Evolutionary conservation across 2,329 filamentous ascomycete species (phyloP), one percentile per base, ranked within the genome.

Genomic region (Apiospora saccharicola): DNA sequence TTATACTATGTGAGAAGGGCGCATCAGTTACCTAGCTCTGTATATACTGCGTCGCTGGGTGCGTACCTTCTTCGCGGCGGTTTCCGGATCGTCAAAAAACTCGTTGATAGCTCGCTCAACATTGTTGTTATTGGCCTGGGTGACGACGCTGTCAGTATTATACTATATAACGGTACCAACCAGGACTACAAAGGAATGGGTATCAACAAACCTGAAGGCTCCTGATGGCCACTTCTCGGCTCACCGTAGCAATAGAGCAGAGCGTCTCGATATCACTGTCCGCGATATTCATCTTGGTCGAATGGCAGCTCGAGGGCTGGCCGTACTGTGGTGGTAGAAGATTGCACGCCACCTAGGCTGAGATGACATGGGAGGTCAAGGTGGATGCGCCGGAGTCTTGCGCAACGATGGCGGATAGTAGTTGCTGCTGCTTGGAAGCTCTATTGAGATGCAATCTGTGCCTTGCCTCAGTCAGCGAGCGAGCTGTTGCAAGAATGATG

Each of bases 81-180:
- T 78, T 19, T 80, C 79, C 3, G 84, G 75, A 68, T 86, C 82
- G 74, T 90, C 87, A 70, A 86, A 88, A 75, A 83, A 90, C 70
- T 90, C 86, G 71, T 83, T 83, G 0, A 88, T 78, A 1, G 90
- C 89, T 30, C 82, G 79, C 64, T 87, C 82, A 46, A 86, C 76
- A 75, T 87, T 85, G 64, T 85, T 82, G 47, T 82, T 83, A 74
- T 89, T 86, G 47, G 79, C 81, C 83, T 86, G 70, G 68, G 46
- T 14, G 47, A 43, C 24, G 44, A 44, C 3, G 37, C 13, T 22
- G 57, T 64, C 57, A 64, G 57, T 64, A 8, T 19, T 19, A 7
- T 57, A 57, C 30, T 19, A 7, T 57, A 57, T 57, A 57, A 14
- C 14, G 24, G 51, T 16, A 24, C 6, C 57, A 41, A 41, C 22